Conservation (phyloP, 495 filamentous ascomycete genomes). For the Aspergillus cristatus region DNA sequence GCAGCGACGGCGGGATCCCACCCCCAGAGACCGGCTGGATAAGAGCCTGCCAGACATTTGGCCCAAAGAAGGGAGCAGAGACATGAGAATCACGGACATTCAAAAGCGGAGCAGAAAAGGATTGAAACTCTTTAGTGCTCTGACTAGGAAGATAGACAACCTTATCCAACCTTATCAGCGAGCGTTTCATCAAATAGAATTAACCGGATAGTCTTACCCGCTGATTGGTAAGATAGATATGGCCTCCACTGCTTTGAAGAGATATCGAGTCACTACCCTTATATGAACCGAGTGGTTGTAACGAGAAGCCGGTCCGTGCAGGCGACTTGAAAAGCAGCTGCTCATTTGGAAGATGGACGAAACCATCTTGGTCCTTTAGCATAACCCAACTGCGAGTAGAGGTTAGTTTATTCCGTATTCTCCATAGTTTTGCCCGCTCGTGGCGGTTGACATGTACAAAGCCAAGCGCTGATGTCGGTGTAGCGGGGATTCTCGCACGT, state of each 20-base stretch:
- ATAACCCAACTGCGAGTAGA: conserved; percentile 85
- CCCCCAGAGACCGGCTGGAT: conserved; percentile 75
- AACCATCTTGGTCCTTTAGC: conserved; percentile 54
- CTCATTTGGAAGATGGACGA: conserved; percentile 64
- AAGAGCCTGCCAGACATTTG: conserved; percentile 79
- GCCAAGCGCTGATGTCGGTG: conserved; percentile 6
- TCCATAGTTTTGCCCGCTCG: no score
- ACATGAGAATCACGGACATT: conserved; percentile 85
- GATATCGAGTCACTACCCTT: conserved; percentile 48
- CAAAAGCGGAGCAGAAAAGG: conserved; percentile 81
- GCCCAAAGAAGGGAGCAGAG: conserved; percentile 87
- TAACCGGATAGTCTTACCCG: conserved; percentile 41
- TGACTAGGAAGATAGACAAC: conserved; percentile 79
- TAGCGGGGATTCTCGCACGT: conserved; percentile 28
- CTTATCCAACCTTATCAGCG: conserved; percentile 31
- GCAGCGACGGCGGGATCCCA: conserved; percentile 68
- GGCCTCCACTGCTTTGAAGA: conserved; percentile 49
- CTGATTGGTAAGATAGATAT: conserved; percentile 81
- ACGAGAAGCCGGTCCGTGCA: conserved; percentile 54
- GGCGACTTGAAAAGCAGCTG: conserved; percentile 61
- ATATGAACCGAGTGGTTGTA: conserved; percentile 52
- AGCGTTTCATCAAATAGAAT: not conserved
- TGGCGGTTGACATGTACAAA: conserved; percentile 13
- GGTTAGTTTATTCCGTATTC: no score
- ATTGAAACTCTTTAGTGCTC: conserved; percentile 60